A percentile compares a stretch with the other conserved stretches of the same genome.
Evolutionary conservation across 2,329 filamentous ascomycete species (phyloP).

Genomic region (Gnomoniopsis sp.): DNA sequence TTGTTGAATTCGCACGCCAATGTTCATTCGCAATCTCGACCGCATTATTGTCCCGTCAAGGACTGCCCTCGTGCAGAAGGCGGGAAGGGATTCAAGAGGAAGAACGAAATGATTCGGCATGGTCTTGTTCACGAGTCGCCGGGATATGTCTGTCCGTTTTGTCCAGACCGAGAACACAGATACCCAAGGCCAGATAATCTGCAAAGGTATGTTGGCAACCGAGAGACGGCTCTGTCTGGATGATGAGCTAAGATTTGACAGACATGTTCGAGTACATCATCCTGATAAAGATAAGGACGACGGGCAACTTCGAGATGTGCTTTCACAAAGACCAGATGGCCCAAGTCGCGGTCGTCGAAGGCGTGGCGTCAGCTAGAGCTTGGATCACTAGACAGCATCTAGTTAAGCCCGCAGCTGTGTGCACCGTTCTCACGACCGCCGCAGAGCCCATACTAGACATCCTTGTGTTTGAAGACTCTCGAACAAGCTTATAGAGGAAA

Average conservation of each 20-base stretch:
- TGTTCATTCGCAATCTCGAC: conserved; percentile 62
- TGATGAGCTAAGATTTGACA: conserved; percentile 32
- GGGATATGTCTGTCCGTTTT: conserved; percentile 95
- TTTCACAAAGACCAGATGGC: conserved; percentile 81
- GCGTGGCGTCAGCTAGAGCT: conserved; percentile 41
- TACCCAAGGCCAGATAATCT: conserved; percentile 95
- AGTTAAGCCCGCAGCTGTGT: no score
- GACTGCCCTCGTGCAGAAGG: conserved; percentile 61
- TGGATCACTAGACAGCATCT: no score
- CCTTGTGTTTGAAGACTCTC: background rate
- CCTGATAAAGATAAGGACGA: conserved; percentile 88
- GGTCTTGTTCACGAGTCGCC: conserved; percentile 92
- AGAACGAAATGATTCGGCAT: conserved; percentile 71
- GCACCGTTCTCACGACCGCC: background rate
- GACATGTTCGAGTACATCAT: conserved; percentile 92
- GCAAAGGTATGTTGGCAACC: conserved; percentile 64
- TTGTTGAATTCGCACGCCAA: conserved; percentile 77
- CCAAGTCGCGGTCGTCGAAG: conserved; percentile 76
- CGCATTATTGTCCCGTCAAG: conserved; percentile 62
- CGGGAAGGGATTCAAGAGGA: conserved; percentile 68
- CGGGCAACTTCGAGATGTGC: conserved; percentile 72
- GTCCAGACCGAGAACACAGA: conserved; percentile 86
- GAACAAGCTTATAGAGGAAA: background rate
- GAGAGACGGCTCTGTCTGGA: conserved; percentile 14
- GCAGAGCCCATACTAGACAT: no score